Evolutionary conservation across 495 filamentous ascomycete genomes (phyloP).

Genomic region (Annulohypoxylon nitens): DNA sequence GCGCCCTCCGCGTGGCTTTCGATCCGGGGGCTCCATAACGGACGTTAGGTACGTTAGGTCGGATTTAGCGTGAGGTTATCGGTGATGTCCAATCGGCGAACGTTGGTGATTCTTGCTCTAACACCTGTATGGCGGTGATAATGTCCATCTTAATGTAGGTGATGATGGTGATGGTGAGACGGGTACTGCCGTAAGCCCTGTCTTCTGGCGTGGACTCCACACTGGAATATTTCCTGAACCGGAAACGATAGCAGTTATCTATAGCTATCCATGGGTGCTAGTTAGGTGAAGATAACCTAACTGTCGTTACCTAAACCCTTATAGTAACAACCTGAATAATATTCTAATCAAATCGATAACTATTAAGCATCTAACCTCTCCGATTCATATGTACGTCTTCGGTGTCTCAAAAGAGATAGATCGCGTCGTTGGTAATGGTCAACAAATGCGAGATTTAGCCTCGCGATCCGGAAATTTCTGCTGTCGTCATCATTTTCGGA

Average conservation of each 20-base stretch:
- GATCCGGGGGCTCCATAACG: constrained; percentile 7
- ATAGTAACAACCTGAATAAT: constrained; percentile 31
- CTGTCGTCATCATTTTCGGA: constrained; percentile 4
- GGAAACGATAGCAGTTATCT: constrained; percentile 14
- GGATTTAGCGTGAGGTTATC: constrained; percentile 6
- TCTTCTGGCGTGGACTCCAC: constrained; percentile 12
- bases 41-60: not conserved
- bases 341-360: constrained; percentile 30
- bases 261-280: not conserved
- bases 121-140: constrained; percentile 13
- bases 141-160: constrained; percentile 11
- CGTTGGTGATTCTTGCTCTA: constrained; percentile 3
- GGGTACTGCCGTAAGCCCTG: constrained; percentile 21
- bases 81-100: constrained; percentile 14
- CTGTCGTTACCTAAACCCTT: constrained; percentile 19
- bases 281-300: constrained; percentile 17
- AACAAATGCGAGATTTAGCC: not conserved
- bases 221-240: constrained; percentile 8
- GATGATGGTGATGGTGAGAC: not conserved
- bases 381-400: not conserved
- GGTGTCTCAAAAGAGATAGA: not conserved
- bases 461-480: not conserved
- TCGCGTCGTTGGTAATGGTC: not conserved
- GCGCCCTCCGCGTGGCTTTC: constrained; percentile 32
- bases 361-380: constrained; percentile 11